A percentile compares a stretch with the other conserved stretches of the same genome.
Conservation (phyloP, 2,329 filamentous ascomycete genomes). For the Aureobasidium sp. region DNA sequence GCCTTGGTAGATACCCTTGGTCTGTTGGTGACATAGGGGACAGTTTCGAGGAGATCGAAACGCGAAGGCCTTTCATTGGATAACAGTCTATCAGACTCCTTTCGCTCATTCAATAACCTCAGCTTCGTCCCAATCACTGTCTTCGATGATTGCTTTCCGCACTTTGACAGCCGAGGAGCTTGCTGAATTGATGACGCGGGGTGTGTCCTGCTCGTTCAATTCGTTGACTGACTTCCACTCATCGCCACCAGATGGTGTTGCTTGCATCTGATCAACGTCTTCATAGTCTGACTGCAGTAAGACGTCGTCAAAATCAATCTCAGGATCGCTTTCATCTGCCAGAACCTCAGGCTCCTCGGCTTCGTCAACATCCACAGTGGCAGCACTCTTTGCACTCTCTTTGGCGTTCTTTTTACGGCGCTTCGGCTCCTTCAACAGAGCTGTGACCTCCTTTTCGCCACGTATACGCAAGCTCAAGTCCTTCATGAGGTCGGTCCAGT, state of each 20-base stretch:
- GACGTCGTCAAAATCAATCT: slow-evolving; percentile 8
- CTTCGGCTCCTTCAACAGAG: slow-evolving; percentile 55
- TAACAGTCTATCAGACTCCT: no score
- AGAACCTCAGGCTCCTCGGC: slow-evolving; percentile 5
- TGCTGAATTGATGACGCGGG: background rate
- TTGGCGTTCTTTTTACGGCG: slow-evolving; percentile 21
- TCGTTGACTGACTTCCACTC: slow-evolving; percentile 11
- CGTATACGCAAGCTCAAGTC: slow-evolving; percentile 70
- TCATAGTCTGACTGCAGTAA: slow-evolving; percentile 10
- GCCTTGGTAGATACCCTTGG: slow-evolving; percentile 8
- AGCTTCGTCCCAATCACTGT: slow-evolving; percentile 49
- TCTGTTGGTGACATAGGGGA: background rate
- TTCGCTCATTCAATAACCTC: slow-evolving; percentile 30
- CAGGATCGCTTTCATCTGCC: background rate
- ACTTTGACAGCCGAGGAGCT: background rate
- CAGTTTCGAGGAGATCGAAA: no score
- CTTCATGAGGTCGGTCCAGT: slow-evolving; percentile 74
- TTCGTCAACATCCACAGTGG: background rate
- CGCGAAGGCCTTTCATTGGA: background rate
- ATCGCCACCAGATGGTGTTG: background rate
- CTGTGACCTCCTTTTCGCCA: slow-evolving; percentile 62
- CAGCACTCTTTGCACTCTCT: slow-evolving; percentile 3
- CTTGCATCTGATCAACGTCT: slow-evolving; percentile 6
- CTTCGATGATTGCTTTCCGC: slow-evolving; percentile 39
- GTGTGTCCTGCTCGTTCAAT: slow-evolving; percentile 19